Base-by-base conservation (phyloP, 768 basidiomycete genomes). In the Pulveroboletus sp. region DNA sequence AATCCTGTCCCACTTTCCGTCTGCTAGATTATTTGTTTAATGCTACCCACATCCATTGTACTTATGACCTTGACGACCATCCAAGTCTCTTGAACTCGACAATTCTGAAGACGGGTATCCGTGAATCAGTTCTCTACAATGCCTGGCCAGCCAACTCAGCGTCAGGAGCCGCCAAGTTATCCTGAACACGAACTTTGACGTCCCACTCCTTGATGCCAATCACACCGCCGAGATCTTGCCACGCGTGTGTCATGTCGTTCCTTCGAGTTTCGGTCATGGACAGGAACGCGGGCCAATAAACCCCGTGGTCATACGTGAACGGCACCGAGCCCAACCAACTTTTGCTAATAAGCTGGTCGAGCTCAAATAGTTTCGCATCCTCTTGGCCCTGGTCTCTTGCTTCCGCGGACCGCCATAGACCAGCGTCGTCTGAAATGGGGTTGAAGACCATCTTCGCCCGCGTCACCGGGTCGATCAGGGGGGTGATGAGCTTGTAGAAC, bases 391-490 rank as follows among this genome's bases (percentile, higher is more conserved):
- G 55, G 28, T 64, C 59, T 17, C 65, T 49, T 0, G 53, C 55
- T 39, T 58, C 65, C 5, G 36, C 57, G 0, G 63, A 57, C 6
- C 64, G 51, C 62, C 68, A 68, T 0, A 69, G 45, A 4, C 66
- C 68, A 0, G n/a, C 17, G 2, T 44, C 45, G 38, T 63, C 64
- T 6, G 47, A 35, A 7, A 69, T 66, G 1, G 86, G 85, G 59
- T 90, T 89, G 67, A 90, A 89, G 49, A 82, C 76, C 67, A 89
- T 75, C 68, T 90, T 89, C 32, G 76, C 66, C 28, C 82, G 80
- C 1, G 90, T 92, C 51, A 90, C 65, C 3, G 92, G 89, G 68
- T 94, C 92, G 45, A 93, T 79, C 62, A 93, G 85, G 1, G 90
- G 87, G 57, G 72, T 79, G 60, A 92, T 83, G 57, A 90, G 66